Evolutionary conservation across 192 early-diverging fungal genomes (phyloP).

Genomic region (Podila epicladia): DNA sequence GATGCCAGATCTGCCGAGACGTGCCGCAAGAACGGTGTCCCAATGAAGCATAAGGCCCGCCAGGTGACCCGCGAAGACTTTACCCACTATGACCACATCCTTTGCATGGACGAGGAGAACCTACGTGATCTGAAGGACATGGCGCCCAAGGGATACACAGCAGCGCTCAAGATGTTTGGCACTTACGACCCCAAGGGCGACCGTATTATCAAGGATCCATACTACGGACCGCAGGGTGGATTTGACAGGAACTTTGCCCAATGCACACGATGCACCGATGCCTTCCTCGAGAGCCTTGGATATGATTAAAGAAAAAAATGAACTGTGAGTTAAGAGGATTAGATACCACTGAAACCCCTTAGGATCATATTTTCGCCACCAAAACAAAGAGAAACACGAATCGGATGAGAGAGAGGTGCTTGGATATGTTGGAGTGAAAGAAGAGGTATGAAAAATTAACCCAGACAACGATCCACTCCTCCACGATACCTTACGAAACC

Average conservation of each 20-base stretch:
- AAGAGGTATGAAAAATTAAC: no score
- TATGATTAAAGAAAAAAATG: constrained; percentile 28
- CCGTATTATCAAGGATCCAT: constrained; percentile 72
- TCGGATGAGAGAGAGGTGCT: no score
- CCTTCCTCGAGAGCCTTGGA: constrained; percentile 70
- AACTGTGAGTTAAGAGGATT: no score
- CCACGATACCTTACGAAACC: no score
- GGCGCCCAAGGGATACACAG: constrained; percentile 40
- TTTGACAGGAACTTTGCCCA: constrained; percentile 86
- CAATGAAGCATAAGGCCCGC: constrained; percentile 79
- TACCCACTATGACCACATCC: constrained; percentile 80
- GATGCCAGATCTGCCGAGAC: constrained; percentile 75
- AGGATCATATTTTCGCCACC: no score
- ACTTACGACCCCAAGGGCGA: constrained; percentile 80
- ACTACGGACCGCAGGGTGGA: constrained; percentile 67
- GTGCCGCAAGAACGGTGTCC: constrained; percentile 75
- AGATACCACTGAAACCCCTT: no score
- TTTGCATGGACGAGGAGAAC: constrained; percentile 93
- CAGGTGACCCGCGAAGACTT: constrained; percentile 75
- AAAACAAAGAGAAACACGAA: no score
- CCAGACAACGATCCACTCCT: no score
- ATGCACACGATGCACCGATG: constrained; percentile 73
- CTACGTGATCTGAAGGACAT: constrained; percentile 64
- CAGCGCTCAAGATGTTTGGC: constrained; percentile 78
- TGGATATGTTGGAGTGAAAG: no score